Evolutionary conservation across 2,329 filamentous ascomycete genomes (phyloP), one percentile per base, ranked within the genome.

Genomic region (Myotisia sp.): DNA sequence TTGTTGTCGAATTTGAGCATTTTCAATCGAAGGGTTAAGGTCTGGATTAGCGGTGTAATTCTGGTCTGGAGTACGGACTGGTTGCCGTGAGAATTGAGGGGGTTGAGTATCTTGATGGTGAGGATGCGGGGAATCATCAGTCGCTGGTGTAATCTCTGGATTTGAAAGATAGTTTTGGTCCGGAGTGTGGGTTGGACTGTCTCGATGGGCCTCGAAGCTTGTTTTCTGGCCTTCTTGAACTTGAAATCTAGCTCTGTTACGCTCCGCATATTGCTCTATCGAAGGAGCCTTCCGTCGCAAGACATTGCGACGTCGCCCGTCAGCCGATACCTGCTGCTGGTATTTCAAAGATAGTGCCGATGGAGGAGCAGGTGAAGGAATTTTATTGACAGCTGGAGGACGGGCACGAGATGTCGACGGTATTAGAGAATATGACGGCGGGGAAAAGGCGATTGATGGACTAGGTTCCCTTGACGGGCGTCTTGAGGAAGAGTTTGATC

Each of bases 271-370:
- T 33, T 53, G 54, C 24, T 54, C 55, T 45, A 59, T 59, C 37
- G 51, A 58, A 3, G 60, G 55, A 22, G 56, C 53, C 41, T 54
- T 62, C 36, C 60, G 51, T 36, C 60, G 55, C 31, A 63, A 46
- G 35, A 62, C 50, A 41, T 62, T 62, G 30, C 54, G 51, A 26
- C 48, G 44, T 28, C 47, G 49, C 40, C 49, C 48, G 17, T 43
- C 42, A 7, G 21, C 19, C 17, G 14, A 16, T 18, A 17, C 12
- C 10, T 19, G 12, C 18, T 22, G 21, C n/a, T 22, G n/a, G 12
- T 19, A 27, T 34, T 34, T 34, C 31, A 21, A 34, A 12, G 23
- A 34, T 23, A 17, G 8, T 4, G 21, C 14, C 5, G 21, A 16
- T 13, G 22, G 22, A 23, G 18, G 7, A 5, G 14, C 23, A 6